Evolutionary conservation across 257 asterid genomes (phyloP).

Genomic region (Solanum clarkiae): DNA sequence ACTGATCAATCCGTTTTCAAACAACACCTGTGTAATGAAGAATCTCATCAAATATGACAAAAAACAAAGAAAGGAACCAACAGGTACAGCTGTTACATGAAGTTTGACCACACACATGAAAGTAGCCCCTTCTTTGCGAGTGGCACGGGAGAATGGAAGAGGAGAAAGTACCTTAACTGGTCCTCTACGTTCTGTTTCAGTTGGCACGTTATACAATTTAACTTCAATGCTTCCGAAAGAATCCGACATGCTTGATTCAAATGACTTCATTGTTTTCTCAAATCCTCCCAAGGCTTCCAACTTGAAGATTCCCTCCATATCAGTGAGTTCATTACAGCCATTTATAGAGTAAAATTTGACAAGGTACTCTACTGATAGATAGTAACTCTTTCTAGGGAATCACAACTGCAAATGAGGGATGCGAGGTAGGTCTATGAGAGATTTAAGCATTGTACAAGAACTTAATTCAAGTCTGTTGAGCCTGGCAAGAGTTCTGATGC

Average conservation of each 20-base stretch:
- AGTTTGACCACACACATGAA: not conserved
- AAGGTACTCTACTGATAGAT: not conserved
- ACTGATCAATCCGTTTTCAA: not conserved
- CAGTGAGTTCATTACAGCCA: not conserved
- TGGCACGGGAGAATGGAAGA: not conserved
- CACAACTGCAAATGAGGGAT: not conserved
- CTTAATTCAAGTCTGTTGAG: not conserved
- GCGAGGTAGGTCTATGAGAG: not conserved
- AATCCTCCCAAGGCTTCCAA: not conserved
- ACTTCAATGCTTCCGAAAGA: not conserved
- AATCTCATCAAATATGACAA: not conserved
- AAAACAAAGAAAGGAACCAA: not conserved
- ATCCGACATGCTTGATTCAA: not conserved
- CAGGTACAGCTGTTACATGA: not conserved
- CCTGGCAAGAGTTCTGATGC: not conserved
- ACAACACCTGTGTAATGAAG: not conserved
- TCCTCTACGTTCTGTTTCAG: not conserved
- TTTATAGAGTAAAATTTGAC: rapidly evolving
- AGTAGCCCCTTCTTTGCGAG: not conserved
- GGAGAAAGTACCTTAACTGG: not conserved
- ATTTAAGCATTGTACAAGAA: not conserved
- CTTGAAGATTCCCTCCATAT: not conserved
- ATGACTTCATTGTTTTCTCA: not conserved
- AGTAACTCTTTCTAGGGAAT: not conserved
- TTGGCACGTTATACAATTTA: not conserved